Evolutionary conservation across 345 rosid species (phyloP).

Genomic region (Excoecaria agallocha): DNA sequence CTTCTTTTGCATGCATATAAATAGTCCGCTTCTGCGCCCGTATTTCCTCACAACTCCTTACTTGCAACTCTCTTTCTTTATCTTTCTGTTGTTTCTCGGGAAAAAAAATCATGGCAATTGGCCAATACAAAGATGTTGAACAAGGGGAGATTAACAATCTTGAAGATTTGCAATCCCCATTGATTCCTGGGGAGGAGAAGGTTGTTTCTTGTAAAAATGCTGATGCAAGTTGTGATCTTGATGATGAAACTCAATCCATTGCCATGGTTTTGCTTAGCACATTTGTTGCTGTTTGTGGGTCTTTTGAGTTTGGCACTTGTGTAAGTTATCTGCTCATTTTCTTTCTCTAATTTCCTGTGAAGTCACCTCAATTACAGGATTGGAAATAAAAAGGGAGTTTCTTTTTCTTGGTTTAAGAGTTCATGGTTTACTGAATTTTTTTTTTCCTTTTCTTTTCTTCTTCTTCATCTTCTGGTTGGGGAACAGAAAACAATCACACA

Average conservation of each 20-base stretch:
- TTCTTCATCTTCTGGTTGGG: constrained; percentile 25
- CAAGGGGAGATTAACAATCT: constrained; percentile 39
- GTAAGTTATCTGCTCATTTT: constrained; percentile 56
- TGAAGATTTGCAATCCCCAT: constrained; percentile 51
- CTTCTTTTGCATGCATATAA: constrained; percentile 8
- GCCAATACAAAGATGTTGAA: constrained; percentile 45
- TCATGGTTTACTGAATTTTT: constrained; percentile 31
- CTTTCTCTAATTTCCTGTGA: background rate
- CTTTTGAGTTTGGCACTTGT: constrained; percentile 88
- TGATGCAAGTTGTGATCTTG: constrained; percentile 15
- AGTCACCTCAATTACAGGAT: background rate
- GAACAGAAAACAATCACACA: constrained; percentile 15
- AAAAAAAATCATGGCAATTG: constrained; percentile 43
- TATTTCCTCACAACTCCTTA: constrained; percentile 6
- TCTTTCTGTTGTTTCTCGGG: background rate
- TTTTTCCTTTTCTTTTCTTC: constrained; percentile 9
- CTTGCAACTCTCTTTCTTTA: constrained; percentile 1
- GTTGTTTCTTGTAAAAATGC: constrained; percentile 23
- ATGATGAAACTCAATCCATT: constrained; percentile 40
- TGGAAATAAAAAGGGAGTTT: background rate
- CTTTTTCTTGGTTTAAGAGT: constrained; percentile 24
- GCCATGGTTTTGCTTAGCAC: constrained; percentile 72
- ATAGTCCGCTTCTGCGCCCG: background rate
- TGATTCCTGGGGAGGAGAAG: constrained; percentile 32
- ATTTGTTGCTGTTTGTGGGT: constrained; percentile 80